These are phyloP conservation scores for Epichloe sylvatica DNA, from an alignment of 2,329 filamentous ascomycete species.

Conservation along the genomic window DNA sequence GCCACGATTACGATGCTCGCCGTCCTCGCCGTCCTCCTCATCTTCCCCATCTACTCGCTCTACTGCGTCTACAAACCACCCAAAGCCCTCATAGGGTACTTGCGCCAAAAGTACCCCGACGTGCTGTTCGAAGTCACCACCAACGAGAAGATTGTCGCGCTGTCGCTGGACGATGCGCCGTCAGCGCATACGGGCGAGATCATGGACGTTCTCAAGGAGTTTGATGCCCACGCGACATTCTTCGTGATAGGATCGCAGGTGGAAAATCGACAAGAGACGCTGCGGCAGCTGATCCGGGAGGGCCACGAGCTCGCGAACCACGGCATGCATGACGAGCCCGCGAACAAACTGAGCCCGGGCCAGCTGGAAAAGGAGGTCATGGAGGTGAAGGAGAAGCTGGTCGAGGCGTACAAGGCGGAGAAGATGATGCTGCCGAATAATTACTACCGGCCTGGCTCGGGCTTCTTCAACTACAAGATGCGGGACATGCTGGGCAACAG, in stretches of 20 bases:
- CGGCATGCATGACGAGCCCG: constrained; percentile 76
- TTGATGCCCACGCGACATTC: constrained; percentile 66
- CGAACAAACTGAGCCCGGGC: constrained; percentile 42
- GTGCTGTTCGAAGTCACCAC: constrained; percentile 59
- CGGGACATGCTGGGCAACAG: constrained; percentile 42
- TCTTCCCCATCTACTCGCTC: constrained; percentile 29
- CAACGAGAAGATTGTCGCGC: constrained; percentile 52
- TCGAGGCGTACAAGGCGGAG: constrained; percentile 39
- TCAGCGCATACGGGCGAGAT: constrained; percentile 60
- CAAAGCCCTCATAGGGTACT: constrained; percentile 51
- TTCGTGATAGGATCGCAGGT: constrained; percentile 79
- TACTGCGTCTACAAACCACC: constrained; percentile 77
- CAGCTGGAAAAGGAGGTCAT: constrained; percentile 50
- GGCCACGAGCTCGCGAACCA: constrained; percentile 74
- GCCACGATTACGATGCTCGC: constrained; percentile 34
- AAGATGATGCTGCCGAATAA: constrained; percentile 33
- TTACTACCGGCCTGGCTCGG: constrained; percentile 74
- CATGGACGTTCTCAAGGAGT: constrained; percentile 47
- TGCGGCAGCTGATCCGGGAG: constrained; percentile 43
- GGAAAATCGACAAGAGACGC: constrained; percentile 35
- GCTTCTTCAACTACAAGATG: constrained; percentile 66
- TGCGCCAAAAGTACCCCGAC: constrained; percentile 59
- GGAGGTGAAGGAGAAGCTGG: constrained; percentile 48
- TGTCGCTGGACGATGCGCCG: constrained; percentile 81
- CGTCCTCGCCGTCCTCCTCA: constrained; percentile 21